These are phyloP conservation scores for Erodium maritimum DNA, from an alignment of 345 rosid species.

Conservation along the genomic window DNA sequence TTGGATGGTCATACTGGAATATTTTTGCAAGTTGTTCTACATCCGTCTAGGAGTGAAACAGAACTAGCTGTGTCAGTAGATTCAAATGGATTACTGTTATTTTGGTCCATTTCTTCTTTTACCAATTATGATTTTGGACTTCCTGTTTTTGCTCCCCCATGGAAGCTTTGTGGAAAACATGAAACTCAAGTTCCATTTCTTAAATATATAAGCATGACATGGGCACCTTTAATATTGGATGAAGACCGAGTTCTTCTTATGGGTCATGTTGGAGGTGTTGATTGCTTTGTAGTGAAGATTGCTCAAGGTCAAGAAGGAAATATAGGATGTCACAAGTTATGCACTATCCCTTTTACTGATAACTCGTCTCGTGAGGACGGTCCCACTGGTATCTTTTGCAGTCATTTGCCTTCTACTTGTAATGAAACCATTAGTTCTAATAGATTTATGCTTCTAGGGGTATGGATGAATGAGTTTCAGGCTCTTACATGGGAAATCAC, in stretches of 20 bases:
- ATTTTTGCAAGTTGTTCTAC: conserved; percentile 52
- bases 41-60: conserved; percentile 37
- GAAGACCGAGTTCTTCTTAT: conserved; percentile 50
- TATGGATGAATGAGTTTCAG: conserved; percentile 53
- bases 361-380: conserved; percentile 34
- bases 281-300: conserved; percentile 60
- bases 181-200: conserved; percentile 22
- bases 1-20: conserved; percentile 56
- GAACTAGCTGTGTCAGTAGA: conserved; percentile 68
- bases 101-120: conserved; percentile 48
- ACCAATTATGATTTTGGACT: conserved; percentile 27
- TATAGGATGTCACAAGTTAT: conserved; percentile 34
- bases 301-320: conserved; percentile 24
- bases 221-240: conserved; percentile 59
- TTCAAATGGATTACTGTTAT: conserved; percentile 56
- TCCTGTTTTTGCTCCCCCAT: conserved; percentile 37
- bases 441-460: conserved; percentile 58
- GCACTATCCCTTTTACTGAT: conserved; percentile 56
- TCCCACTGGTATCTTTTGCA: conserved; percentile 47
- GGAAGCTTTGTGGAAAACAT: conserved; percentile 55
- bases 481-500: conserved; percentile 65
- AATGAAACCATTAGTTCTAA: conserved; percentile 29
- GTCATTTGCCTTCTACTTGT: conserved; percentile 43
- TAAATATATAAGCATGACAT: conserved; percentile 59
- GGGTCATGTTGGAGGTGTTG: conserved; percentile 69